Base-by-base conservation (phyloP, 2,329 filamentous ascomycete species). In the Talaromyces pinophilus region DNA sequence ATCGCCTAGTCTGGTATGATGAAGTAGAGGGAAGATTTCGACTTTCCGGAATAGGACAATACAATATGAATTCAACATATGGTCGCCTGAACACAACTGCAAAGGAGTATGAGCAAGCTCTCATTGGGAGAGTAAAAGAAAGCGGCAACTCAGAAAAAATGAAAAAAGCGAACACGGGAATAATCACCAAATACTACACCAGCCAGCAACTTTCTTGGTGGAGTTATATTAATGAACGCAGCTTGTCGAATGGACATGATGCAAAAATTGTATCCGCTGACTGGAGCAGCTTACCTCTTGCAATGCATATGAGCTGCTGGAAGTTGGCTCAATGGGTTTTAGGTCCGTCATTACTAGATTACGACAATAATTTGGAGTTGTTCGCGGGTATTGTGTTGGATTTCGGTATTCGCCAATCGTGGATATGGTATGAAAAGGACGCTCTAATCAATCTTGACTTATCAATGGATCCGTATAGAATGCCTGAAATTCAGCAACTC, bases 301-400 rank as follows among this genome's bases (percentile, higher is more conserved):
- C 59, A 30, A 48, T 61, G n/a, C 40, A 61, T 40, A 61, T 61
- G 40, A n/a, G 38, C 30, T 60, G 59, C 28, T 60, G 59, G 59
- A 60, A 60, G 59, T n/a, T 60, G 8, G 59, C 42, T 33, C 59
- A 28, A 19, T 60, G 59, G 59, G 38, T 44, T 25, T 2, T 60
- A 8, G 59, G 59, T 10, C 59, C 40, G 11, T 46, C 38, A 2
- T 30, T 60, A 13, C 13, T 44, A 5, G n/a, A 44, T 44, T 4
- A 46, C 11, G n/a, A 46, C 22, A 46, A 46, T 0, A 60, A 60
- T 10, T 44, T 60, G 59, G 59, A 60, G 59, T 10, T 60, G 8
- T 60, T 60, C 6, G 59, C 59, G 4, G 59, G 35, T 3, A 46
- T 60, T 60, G 10, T 48, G 15, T 19, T 61, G 4, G 4, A 5